Conservation (phyloP, 345 rosid genomes). For the Alliaria petiolata region DNA sequence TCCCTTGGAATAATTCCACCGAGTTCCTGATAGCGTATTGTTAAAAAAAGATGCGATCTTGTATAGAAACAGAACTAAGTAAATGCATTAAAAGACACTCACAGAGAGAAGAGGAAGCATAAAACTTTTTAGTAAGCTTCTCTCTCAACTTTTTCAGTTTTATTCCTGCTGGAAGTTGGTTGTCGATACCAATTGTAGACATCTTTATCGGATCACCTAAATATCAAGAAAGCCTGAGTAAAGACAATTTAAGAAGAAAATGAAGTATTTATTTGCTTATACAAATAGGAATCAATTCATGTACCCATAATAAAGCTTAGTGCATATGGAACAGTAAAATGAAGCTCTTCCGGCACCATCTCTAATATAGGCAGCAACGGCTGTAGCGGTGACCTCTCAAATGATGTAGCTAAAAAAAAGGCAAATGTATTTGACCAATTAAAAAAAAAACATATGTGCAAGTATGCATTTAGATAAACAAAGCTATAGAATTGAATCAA, state of each 20-base stretch:
- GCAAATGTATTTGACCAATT: not conserved
- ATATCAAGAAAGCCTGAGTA: slow-evolving; percentile 18
- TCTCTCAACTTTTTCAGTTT: slow-evolving; percentile 46
- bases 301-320: slow-evolving; percentile 72
- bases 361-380: slow-evolving; percentile 60
- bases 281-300: not conserved
- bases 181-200: slow-evolving; percentile 52
- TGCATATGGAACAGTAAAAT: slow-evolving; percentile 55
- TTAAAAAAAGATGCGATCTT: not conserved
- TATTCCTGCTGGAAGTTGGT: slow-evolving; percentile 45
- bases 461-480: not conserved
- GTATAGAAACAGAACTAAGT: slow-evolving; percentile 9
- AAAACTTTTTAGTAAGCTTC: slow-evolving; percentile 49
- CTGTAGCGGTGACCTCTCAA: slow-evolving; percentile 71
- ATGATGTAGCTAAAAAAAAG: slow-evolving; percentile 67
- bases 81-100: slow-evolving; percentile 28
- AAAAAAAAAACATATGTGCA: not conserved
- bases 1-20: slow-evolving; percentile 57
- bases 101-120: slow-evolving; percentile 63
- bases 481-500: not conserved
- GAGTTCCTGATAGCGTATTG: slow-evolving; percentile 42
- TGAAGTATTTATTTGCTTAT: not conserved
- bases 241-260: not conserved
- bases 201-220: slow-evolving; percentile 81
- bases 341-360: slow-evolving; percentile 64